phyloP scores from a whole-genome alignment of 2,329 filamentous ascomycete genomes.

The Aspergillus hortae region DNA sequence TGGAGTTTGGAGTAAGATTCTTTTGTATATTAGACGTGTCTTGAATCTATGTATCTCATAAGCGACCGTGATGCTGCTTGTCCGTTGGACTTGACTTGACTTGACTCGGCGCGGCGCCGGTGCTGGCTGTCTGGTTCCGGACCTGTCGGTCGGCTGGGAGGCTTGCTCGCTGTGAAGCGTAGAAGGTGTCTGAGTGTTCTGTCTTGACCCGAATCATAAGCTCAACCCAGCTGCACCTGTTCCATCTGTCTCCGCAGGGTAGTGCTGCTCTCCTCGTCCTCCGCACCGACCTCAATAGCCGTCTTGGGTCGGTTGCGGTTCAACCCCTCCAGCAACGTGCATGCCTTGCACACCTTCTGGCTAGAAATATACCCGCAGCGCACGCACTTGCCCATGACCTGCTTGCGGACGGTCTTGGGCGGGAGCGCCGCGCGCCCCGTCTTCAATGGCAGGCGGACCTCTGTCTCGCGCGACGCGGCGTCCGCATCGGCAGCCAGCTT shows the following conservation, averaged over 20 bases:
- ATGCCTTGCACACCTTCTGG: slow-evolving; percentile 90
- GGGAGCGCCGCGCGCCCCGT: slow-evolving; percentile 14
- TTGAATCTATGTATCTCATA: too few relatives aligned
- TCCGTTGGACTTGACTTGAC: too few relatives aligned
- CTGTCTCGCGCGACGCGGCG: slow-evolving; percentile 60
- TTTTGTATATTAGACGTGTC: too few relatives aligned
- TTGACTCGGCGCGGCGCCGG: too few relatives aligned
- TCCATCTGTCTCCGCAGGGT: slow-evolving; percentile 52
- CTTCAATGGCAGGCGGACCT: slow-evolving; percentile 51
- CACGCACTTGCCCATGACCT: slow-evolving; percentile 70
- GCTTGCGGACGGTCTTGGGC: slow-evolving; percentile 47
- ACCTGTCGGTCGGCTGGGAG: too few relatives aligned
- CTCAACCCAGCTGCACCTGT: slow-evolving; percentile 39
- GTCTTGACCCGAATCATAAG: slow-evolving; percentile 14
- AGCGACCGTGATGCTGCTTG: too few relatives aligned
- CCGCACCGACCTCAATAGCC: slow-evolving; percentile 42
- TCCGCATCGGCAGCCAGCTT: slow-evolving; percentile 63
- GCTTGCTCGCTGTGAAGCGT: too few relatives aligned
- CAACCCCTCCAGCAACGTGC: slow-evolving; percentile 79
- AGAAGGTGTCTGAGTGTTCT: too few relatives aligned
- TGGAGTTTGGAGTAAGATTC: too few relatives aligned
- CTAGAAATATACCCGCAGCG: slow-evolving; percentile 95
- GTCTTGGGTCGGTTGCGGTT: slow-evolving; percentile 66
- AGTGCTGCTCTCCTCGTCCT: slow-evolving; percentile 51
- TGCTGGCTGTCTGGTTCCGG: too few relatives aligned